Evolutionary conservation across 1,284 basidiomycete species (phyloP).

Genomic region (Sparassis latifolia): DNA sequence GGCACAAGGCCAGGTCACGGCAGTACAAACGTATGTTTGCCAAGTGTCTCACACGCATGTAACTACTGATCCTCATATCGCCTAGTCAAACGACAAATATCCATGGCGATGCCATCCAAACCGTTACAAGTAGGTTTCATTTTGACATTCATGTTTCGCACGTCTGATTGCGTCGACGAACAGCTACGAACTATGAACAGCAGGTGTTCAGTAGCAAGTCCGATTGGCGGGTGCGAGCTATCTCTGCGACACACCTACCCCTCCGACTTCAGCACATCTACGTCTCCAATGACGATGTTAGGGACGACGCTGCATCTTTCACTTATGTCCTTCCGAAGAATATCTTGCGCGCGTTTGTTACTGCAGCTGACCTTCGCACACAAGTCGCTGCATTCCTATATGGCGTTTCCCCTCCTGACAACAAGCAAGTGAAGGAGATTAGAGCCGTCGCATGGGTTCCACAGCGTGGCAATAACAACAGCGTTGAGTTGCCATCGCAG

Average conservation of each 20-base stretch:
- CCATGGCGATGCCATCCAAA: constrained; percentile 95
- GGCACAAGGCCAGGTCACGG: constrained; percentile 93
- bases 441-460: constrained; percentile 96
- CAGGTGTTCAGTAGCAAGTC: constrained; percentile 98
- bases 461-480: constrained; percentile 93
- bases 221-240: constrained; percentile 97
- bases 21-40: constrained; percentile 75
- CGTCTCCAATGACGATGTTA: constrained; percentile 98
- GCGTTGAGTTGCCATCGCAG: constrained; percentile 81
- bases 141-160: not conserved
- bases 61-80: constrained; percentile 12
- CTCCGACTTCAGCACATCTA: constrained; percentile 97
- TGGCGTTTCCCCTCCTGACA: constrained; percentile 89
- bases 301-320: constrained; percentile 90
- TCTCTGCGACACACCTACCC: constrained; percentile 92
- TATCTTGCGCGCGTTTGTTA: constrained; percentile 90
- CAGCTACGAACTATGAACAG: constrained; percentile 95
- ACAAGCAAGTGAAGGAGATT: constrained; percentile 98
- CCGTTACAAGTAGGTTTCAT: constrained; percentile 76
- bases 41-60: not conserved
- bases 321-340: constrained; percentile 99
- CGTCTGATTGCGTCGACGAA: constrained; percentile 7
- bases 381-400: constrained; percentile 95
- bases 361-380: constrained; percentile 90
- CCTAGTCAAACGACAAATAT: constrained; percentile 91